Percentiles rank a stretch among this genome's conserved stretches.
Evolutionary conservation across 1,284 basidiomycete species (phyloP).

Genomic region (Papiliotrema nemorosa): DNA sequence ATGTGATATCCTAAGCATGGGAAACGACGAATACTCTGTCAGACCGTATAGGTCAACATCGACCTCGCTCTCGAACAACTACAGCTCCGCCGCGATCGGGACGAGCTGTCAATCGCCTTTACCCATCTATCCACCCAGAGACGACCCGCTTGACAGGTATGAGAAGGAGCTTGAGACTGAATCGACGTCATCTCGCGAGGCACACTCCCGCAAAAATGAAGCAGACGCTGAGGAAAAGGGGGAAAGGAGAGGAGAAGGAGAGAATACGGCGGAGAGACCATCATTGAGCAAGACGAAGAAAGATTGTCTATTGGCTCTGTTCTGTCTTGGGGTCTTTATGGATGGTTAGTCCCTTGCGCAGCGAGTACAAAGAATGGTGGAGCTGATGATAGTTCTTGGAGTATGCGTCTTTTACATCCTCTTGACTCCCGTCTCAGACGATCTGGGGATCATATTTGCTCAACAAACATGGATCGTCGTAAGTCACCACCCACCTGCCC

Average conservation of each 20-base stretch:
- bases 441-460: slow-evolving; percentile 20
- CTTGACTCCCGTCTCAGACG: slow-evolving; percentile 15
- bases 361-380: not conserved
- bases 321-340: slow-evolving; percentile 7
- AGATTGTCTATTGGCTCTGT: not conserved
- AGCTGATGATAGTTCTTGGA: not conserved
- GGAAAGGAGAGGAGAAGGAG: too few relatives aligned
- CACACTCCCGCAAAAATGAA: not conserved
- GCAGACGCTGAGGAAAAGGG: too few relatives aligned
- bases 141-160: not conserved
- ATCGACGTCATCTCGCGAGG: not conserved
- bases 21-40: too few relatives aligned
- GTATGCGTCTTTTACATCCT: slow-evolving; percentile 22
- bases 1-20: too few relatives aligned
- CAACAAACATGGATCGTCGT: slow-evolving; percentile 32
- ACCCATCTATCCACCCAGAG: not conserved
- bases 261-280: not conserved
- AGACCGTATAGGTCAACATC: too few relatives aligned
- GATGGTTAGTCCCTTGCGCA: slow-evolving; percentile 1
- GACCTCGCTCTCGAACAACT: not conserved
- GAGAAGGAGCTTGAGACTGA: not conserved
- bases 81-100: not conserved
- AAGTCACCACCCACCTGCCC: too few relatives aligned
- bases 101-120: not conserved
- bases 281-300: not conserved